Evolutionary conservation across 805 yeast genomes (phyloP).

Genomic region (Danielozyma ontarioensis): DNA sequence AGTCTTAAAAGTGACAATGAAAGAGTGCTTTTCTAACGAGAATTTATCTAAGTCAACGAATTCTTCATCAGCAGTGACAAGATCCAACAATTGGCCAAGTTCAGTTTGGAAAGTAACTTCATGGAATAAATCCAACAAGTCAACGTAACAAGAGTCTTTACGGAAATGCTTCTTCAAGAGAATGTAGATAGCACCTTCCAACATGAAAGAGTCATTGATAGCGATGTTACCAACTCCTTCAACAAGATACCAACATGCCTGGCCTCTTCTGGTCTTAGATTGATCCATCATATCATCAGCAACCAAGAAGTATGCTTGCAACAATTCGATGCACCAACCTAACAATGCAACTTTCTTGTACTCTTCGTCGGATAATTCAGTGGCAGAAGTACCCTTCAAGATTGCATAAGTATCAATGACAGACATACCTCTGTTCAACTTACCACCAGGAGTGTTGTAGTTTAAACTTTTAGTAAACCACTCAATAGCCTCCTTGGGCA

Average conservation of each 20-base stretch:
- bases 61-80: slow-evolving; percentile 97
- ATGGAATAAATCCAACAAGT: slow-evolving; percentile 88
- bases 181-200: slow-evolving; percentile 90
- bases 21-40: slow-evolving; percentile 84
- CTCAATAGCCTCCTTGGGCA: slow-evolving; percentile 78
- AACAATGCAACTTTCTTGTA: slow-evolving; percentile 81
- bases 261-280: slow-evolving; percentile 95
- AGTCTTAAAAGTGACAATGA: slow-evolving; percentile 93
- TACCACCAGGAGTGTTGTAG: slow-evolving; percentile 95
- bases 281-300: slow-evolving; percentile 99
- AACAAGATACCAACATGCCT: slow-evolving; percentile 92
- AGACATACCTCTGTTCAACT: slow-evolving; percentile 91
- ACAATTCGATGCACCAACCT: slow-evolving; percentile 93
- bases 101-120: slow-evolving; percentile 98
- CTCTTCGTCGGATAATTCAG: slow-evolving; percentile 61
- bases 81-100: slow-evolving; percentile 90
- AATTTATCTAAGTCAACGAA: slow-evolving; percentile 84
- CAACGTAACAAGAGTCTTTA: slow-evolving; percentile 76
- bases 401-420: slow-evolving; percentile 90
- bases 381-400: slow-evolving; percentile 53
- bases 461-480: slow-evolving; percentile 75
- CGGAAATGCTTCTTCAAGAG: slow-evolving; percentile 86
- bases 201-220: slow-evolving; percentile 94
- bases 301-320: slow-evolving; percentile 94
- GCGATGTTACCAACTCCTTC: slow-evolving; percentile 87